These are phyloP conservation scores for Epichloe hybrida DNA, from an alignment of 2,329 filamentous ascomycete genomes.

Conservation along the genomic window DNA sequence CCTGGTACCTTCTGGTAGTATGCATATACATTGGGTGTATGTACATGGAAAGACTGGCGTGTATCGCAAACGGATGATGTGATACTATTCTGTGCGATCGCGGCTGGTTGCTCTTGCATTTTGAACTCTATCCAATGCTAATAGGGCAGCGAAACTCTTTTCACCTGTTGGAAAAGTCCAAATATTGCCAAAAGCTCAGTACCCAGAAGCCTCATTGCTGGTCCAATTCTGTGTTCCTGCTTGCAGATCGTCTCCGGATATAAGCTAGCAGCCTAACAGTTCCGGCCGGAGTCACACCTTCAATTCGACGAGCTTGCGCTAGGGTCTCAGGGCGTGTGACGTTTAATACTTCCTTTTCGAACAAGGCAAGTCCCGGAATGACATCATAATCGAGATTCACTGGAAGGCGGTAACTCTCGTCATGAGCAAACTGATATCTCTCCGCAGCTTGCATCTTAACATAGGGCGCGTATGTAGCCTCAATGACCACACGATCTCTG, in stretches of 20 bases:
- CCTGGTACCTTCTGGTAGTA: not conserved
- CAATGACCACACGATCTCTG: constrained; percentile 59
- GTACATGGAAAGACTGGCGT: not conserved
- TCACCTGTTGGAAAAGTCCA: not conserved
- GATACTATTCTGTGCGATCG: not conserved
- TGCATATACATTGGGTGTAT: not conserved
- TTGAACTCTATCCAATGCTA: not conserved
- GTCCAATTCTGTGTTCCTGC: not conserved
- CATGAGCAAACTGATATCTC: constrained; percentile 54
- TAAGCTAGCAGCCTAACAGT: constrained; percentile 47
- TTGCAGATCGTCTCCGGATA: constrained; percentile 28
- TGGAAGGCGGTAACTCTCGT: constrained; percentile 64
- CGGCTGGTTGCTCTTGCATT: not conserved
- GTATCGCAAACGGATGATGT: not conserved
- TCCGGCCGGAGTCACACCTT: constrained; percentile 57
- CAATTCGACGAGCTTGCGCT: constrained; percentile 76
- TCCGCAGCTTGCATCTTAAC: constrained; percentile 57
- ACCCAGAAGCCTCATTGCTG: not conserved
- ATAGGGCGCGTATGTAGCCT: constrained; percentile 79
- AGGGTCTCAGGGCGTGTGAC: constrained; percentile 67
- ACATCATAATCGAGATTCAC: constrained; percentile 60
- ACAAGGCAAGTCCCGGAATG: constrained; percentile 62
- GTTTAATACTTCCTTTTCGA: constrained; percentile 61
- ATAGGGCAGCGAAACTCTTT: not conserved
- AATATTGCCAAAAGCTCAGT: not conserved